Conservation (phyloP, 176 grass and related monocot species). For the Bolboschoenus planiculmis region DNA sequence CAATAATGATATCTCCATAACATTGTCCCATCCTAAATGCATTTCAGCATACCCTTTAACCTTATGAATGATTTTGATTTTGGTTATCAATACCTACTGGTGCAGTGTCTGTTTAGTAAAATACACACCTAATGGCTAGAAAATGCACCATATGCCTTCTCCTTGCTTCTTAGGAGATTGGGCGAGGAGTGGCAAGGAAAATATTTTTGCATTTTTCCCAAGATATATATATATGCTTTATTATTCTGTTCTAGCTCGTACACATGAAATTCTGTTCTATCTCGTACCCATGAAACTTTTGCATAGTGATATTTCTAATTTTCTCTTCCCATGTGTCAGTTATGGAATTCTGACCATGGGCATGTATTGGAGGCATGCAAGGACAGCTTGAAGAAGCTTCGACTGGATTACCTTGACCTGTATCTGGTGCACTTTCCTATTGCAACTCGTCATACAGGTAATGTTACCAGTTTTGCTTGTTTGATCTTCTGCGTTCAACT, state of each 20-base stretch:
- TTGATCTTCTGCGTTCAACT: neutral
- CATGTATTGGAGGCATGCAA: constrained; percentile 75
- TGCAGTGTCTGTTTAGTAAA: neutral
- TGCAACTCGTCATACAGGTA: constrained; percentile 72
- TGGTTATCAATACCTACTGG: neutral
- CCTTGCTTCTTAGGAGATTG: neutral
- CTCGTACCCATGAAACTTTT: no score
- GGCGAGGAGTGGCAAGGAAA: neutral
- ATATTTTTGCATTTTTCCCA: neutral
- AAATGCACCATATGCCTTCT: neutral
- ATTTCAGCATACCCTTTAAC: neutral
- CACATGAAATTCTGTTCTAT: neutral
- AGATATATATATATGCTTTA: constrained; percentile 1
- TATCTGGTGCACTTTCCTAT: constrained; percentile 82
- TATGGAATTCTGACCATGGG: constrained; percentile 87
- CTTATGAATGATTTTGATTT: neutral
- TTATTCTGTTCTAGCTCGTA: no score
- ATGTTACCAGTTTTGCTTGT: neutral
- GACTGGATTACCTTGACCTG: constrained; percentile 73
- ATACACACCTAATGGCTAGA: neutral
- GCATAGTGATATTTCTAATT: neutral
- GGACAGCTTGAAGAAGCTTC: constrained; percentile 74
- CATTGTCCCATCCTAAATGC: no score
- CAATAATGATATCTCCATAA: no score
- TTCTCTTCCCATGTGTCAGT: constrained; percentile 25